Percentiles rank a stretch among this genome's conserved stretches.
These are phyloP conservation scores for Poa annua DNA, from an alignment of 176 grass and related monocot genomes.

Conservation along the genomic window DNA sequence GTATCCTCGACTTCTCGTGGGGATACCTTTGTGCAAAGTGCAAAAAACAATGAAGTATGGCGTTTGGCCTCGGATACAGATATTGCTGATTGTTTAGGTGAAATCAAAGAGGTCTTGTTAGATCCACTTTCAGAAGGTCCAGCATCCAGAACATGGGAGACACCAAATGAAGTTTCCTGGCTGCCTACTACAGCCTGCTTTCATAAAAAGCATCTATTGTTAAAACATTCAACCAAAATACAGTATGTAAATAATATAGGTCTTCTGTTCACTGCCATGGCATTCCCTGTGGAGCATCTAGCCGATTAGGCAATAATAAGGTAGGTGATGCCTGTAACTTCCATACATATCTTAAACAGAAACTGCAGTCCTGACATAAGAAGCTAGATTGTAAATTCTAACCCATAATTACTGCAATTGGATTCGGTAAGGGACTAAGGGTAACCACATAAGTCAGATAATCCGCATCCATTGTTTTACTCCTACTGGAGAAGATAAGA, in stretches of 20 bases:
- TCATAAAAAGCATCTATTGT: constrained; percentile 5
- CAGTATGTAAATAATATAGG: constrained; percentile 1
- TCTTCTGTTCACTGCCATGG: background rate
- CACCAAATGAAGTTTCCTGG: constrained; percentile 65
- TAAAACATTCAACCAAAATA: constrained; percentile 28
- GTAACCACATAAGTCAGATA: background rate
- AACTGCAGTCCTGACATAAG: background rate
- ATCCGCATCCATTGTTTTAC: background rate
- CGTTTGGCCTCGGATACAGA: constrained; percentile 71
- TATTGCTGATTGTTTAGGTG: constrained; percentile 46
- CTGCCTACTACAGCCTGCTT: constrained; percentile 49
- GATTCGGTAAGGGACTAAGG: too few species aligned
- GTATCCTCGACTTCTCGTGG: constrained; percentile 37
- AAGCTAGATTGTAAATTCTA: constrained; percentile 9
- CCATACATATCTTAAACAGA: constrained; percentile 12
- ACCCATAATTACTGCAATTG: constrained; percentile 9
- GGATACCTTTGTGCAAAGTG: constrained; percentile 93
- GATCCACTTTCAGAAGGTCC: constrained; percentile 57
- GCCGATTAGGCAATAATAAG: constrained; percentile 3
- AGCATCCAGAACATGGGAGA: constrained; percentile 56
- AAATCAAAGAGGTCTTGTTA: constrained; percentile 46
- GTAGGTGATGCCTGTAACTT: background rate
- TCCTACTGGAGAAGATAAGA: constrained; percentile 1
- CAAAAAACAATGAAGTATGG: constrained; percentile 86
- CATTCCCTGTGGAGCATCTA: constrained; percentile 3